Base-by-base conservation (phyloP, 1,284 basidiomycete species). In the Vanrija pseudolonga region DNA sequence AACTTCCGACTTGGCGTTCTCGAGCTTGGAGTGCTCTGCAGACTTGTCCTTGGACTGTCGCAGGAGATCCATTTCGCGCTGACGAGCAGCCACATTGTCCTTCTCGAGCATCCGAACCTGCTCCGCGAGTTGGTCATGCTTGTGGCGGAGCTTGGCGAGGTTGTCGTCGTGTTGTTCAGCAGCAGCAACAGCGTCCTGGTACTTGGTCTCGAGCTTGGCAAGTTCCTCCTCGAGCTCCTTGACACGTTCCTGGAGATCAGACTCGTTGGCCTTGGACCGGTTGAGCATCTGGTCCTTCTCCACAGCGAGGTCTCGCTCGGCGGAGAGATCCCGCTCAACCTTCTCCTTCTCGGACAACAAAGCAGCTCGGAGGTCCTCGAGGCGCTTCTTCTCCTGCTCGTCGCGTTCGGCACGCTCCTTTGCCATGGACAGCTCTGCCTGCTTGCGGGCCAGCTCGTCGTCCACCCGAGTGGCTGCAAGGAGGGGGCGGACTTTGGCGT, bases 401-500 rank as follows among this genome's bases (percentile, higher is more conserved):
- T 96, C 93, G 23, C 88, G 83, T 69, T 93, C 89, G 0, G 89
- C 90, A 11, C 87, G 81, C 68, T 97, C 93, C 69, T 86, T 89
- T 51, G 86, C 83, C 42, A 92, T 77, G 1, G 83, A 80, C 23
- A 98, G 79, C 72, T 98, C 95, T 4, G 86, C 82, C 58, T 96
- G 89, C 74, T 96, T 95, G 71, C 84, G 83, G 26, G 88, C 83
- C 11, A 98, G 81, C 73, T 97, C 95, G 40, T 96, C 92, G 67
- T 98, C 95, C 60, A 86, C 88, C 20, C 92, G 81, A 2, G 95
- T 97, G 1, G 94, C 95, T 17, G 90, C 89, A 12, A 99, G 82
- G 14, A 98, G 75, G 0, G 96, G 96, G 44, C 93, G 87, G 22
- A 99, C 85, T 82, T 93, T 96, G 17, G 90, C 93, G 74, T 96